Conservation (phyloP, 345 rosid genomes). For the Litchi chinensis region DNA sequence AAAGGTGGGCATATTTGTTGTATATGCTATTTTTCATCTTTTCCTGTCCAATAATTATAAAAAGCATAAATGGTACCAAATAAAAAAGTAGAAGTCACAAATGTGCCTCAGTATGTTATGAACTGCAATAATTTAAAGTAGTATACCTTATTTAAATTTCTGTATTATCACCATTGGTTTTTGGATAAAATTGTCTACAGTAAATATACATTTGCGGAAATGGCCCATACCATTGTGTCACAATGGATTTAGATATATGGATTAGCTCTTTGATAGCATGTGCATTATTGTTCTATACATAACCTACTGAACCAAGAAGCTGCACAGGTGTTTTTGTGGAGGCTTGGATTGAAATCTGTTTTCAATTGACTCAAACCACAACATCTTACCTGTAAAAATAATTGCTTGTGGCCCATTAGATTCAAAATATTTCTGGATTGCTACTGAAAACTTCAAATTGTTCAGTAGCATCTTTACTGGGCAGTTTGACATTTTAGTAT, state of each 20-base stretch:
- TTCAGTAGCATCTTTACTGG: neutral
- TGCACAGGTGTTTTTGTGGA: neutral
- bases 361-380: neutral
- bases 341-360: neutral
- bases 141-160: neutral
- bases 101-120: slow-evolving; percentile 17
- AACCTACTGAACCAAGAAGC: neutral
- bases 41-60: neutral
- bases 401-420: neutral
- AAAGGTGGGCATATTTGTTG: slow-evolving; percentile 17
- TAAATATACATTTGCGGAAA: neutral
- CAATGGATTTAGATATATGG: neutral
- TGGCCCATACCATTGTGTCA: neutral
- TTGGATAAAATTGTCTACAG: neutral
- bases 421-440: neutral
- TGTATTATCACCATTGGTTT: neutral
- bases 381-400: neutral
- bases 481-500: neutral
- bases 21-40: slow-evolving; percentile 3
- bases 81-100: neutral
- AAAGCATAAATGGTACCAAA: neutral
- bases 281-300: neutral
- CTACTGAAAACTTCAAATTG: neutral
- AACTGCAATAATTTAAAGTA: neutral
- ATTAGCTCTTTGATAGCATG: neutral